phyloP scores from a whole-genome alignment of 768 basidiomycete genomes.

The Podaxis pistillaris region DNA sequence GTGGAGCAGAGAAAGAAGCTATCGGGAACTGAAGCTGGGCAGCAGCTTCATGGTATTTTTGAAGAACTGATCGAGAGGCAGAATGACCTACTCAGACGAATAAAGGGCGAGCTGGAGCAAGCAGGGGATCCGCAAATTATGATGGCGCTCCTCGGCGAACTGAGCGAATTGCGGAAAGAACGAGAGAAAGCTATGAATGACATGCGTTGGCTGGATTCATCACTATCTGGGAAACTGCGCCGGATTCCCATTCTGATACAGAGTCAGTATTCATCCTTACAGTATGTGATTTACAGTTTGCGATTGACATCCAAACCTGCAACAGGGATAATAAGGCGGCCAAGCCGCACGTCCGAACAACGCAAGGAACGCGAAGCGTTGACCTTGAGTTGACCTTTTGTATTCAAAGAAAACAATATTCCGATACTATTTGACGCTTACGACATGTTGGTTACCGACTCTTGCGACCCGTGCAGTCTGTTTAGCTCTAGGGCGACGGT shows the following conservation, averaged over 20 bases:
- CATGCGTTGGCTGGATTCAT: neutral
- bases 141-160: neutral
- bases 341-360: no score
- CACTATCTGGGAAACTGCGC: neutral
- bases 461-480: no score
- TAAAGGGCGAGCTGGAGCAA: neutral
- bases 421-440: no score
- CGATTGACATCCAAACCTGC: neutral
- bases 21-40: slow-evolving; percentile 7
- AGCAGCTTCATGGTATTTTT: neutral
- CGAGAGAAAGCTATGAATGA: neutral
- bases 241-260: neutral
- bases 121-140: neutral
- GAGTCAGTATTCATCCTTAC: neutral
- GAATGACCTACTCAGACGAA: neutral
- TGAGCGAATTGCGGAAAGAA: neutral
- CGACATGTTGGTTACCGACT: no score
- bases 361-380: no score
- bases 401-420: no score
- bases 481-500: no score
- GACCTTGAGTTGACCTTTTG: no score
- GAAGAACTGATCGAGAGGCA: slow-evolving; percentile 4
- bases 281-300: neutral
- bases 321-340: neutral
- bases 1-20: slow-evolving; percentile 3